A percentile compares a stretch with the other conserved stretches of the same genome.
These are phyloP conservation scores for Danielia oregonensis DNA, from an alignment of 805 yeast species.

Conservation along the genomic window DNA sequence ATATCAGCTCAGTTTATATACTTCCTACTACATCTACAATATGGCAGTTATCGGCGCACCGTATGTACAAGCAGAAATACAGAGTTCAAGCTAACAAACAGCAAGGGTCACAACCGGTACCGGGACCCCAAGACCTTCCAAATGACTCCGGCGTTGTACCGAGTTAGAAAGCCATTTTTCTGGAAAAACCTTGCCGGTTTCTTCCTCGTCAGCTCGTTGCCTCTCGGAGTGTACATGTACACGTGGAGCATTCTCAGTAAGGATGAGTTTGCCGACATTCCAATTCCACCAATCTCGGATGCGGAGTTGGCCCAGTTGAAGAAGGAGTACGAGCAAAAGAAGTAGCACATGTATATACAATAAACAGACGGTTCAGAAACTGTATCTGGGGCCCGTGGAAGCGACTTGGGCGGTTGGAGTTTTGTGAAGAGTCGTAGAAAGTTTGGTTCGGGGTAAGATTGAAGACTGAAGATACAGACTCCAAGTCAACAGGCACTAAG, in stretches of 20 bases:
- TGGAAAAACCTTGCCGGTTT: constrained; percentile 69
- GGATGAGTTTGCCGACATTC: constrained; percentile 88
- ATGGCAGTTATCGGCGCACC: constrained; percentile 31
- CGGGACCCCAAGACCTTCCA: constrained; percentile 67
- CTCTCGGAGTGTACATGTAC: constrained; percentile 61
- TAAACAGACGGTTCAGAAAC: too few species aligned
- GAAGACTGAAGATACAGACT: too few species aligned
- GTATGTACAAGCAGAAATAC: constrained; percentile 16
- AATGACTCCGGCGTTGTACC: constrained; percentile 90
- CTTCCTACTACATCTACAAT: neutral
- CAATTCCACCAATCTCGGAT: constrained; percentile 87
- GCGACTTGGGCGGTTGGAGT: too few species aligned
- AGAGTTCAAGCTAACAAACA: constrained; percentile 15
- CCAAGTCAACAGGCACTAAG: too few species aligned
- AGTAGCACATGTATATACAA: constrained; percentile 11
- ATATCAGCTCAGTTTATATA: too few species aligned
- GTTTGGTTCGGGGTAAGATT: too few species aligned
- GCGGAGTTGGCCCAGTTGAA: constrained; percentile 69
- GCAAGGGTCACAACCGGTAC: constrained; percentile 43
- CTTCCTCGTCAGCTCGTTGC: constrained; percentile 54
- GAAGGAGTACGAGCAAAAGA: constrained; percentile 61
- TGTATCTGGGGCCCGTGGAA: too few species aligned
- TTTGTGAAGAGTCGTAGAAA: too few species aligned
- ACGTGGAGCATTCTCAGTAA: constrained; percentile 63
- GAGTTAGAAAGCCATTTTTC: constrained; percentile 87